phyloP scores from a whole-genome alignment of 129 eudicot species.

The Logfia minima region DNA sequence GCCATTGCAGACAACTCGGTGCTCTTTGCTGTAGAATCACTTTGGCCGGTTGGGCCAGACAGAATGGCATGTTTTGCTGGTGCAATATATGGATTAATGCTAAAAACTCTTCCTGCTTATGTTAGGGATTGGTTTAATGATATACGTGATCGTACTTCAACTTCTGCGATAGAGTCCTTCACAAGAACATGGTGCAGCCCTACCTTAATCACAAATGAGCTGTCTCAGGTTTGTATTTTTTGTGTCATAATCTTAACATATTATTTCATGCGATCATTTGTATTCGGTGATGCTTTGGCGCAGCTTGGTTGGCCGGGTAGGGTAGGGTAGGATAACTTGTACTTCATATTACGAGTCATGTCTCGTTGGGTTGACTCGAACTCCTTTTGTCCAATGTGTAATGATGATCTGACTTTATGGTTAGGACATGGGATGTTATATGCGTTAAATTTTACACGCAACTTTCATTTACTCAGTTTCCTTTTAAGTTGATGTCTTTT shows the following conservation, averaged over 20 bases:
- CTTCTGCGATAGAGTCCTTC: slow-evolving; percentile 76
- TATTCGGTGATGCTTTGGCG: not conserved
- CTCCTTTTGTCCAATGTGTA: not conserved
- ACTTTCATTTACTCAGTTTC: not conserved
- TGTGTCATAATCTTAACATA: not conserved
- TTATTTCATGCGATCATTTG: not conserved
- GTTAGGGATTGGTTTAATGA: slow-evolving; percentile 92
- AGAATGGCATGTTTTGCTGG: slow-evolving; percentile 79
- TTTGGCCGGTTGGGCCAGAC: slow-evolving; percentile 76
- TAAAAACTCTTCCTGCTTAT: slow-evolving; percentile 86
- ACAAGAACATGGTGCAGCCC: slow-evolving; percentile 95
- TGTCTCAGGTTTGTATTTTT: slow-evolving; percentile 70
- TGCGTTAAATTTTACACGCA: not conserved
- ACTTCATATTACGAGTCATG: not conserved
- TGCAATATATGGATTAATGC: slow-evolving; percentile 87
- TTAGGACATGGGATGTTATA: not conserved
- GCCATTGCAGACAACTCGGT: slow-evolving; percentile 66
- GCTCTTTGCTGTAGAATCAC: slow-evolving; percentile 53
- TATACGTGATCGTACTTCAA: slow-evolving; percentile 71
- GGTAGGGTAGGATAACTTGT: not conserved
- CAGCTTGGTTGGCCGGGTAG: not conserved
- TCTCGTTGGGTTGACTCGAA: not conserved
- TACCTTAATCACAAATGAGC: slow-evolving; percentile 66
- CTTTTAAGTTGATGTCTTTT: not conserved
- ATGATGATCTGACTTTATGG: no score